A percentile compares a stretch with the other conserved stretches of the same genome.
Conservation (phyloP, 202 grass and related monocot genomes). For the Digitaria exilis region DNA sequence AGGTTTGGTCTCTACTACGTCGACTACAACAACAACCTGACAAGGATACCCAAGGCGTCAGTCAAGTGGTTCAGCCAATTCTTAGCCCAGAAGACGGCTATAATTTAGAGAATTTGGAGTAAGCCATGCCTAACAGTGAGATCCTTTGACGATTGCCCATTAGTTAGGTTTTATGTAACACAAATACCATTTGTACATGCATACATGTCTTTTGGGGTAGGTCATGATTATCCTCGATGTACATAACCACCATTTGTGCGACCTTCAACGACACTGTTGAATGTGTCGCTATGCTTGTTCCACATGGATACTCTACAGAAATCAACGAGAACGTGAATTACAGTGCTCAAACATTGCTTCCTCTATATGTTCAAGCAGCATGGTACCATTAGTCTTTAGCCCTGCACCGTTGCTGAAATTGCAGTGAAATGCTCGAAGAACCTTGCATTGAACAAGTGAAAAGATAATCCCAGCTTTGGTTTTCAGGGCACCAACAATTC, state of each 20-base stretch:
- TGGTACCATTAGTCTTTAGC: no score
- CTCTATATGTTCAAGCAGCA: background rate
- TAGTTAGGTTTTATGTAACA: background rate
- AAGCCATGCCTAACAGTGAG: background rate
- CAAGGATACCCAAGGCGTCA: conserved; percentile 84
- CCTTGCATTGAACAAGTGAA: background rate
- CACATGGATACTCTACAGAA: conserved; percentile 8
- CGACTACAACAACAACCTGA: conserved; percentile 85
- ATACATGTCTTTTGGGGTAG: background rate
- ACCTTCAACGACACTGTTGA: conserved; percentile 20
- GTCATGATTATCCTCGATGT: background rate
- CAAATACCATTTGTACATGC: background rate
- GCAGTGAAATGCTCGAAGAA: background rate
- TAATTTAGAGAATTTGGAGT: conserved; percentile 18
- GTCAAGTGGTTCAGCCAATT: conserved; percentile 71
- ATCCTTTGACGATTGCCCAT: background rate
- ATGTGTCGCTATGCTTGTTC: background rate
- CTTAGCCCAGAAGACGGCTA: conserved; percentile 33
- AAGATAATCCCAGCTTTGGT: no score
- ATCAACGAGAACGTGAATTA: background rate
- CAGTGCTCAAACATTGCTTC: background rate
- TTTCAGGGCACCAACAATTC: no score
- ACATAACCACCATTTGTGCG: background rate
- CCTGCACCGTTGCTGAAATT: background rate
- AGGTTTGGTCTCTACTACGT: conserved; percentile 85